A percentile compares a stretch with the other conserved stretches of the same genome.
These are phyloP conservation scores for Arabidopsis lyrata DNA, from an alignment of 441 rosid species.

Conservation along the genomic window DNA sequence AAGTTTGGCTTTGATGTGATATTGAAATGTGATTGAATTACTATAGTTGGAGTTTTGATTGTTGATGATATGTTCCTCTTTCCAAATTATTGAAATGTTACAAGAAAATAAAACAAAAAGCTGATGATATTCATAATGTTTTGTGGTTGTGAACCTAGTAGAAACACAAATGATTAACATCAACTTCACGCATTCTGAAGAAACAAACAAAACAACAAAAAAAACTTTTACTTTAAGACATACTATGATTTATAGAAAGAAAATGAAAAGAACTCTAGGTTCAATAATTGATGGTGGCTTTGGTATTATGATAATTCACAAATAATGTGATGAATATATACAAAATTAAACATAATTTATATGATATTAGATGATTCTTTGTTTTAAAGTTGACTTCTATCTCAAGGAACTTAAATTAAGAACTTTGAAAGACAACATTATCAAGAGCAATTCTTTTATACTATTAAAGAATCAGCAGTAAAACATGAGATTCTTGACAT, in stretches of 20 bases:
- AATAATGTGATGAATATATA: constrained; percentile 15
- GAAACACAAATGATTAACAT: constrained; percentile 15
- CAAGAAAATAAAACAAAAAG: constrained; percentile 11
- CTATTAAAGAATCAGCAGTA: constrained; percentile 52
- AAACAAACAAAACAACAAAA: constrained; percentile 2
- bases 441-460: background rate
- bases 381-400: constrained; percentile 3
- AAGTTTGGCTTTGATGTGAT: constrained; percentile 36
- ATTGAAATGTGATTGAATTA: constrained; percentile 16
- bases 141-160: constrained; percentile 24
- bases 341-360: background rate
- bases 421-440: background rate
- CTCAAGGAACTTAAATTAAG: constrained; percentile 22
- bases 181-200: constrained; percentile 13
- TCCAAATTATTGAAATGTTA: constrained; percentile 18
- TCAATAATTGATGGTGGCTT: constrained; percentile 33
- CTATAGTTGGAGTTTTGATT: constrained; percentile 21
- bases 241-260: background rate
- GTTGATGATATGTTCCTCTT: constrained; percentile 14
- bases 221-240: background rate
- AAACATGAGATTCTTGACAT: constrained; percentile 74
- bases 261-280: background rate
- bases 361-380: too few species aligned
- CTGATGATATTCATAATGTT: constrained; percentile 24
- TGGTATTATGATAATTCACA: background rate